phyloP scores from a whole-genome alignment of 192 early-diverging fungal species.

The Podila verticillata region DNA sequence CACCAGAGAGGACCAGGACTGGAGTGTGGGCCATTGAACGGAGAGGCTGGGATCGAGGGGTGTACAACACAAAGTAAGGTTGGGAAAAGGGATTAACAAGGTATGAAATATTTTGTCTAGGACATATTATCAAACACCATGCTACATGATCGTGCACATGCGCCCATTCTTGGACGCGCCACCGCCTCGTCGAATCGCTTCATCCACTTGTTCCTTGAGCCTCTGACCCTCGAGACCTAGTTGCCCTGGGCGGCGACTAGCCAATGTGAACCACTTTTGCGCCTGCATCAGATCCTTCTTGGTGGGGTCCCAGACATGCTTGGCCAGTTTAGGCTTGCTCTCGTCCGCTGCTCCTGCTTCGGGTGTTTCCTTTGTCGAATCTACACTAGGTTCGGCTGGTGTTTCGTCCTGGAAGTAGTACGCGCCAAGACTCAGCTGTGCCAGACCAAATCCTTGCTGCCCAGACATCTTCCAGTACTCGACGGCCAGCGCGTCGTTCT shows the following conservation, averaged over 20 bases:
- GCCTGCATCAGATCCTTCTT: constrained; percentile 48
- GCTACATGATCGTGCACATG: constrained; percentile 34
- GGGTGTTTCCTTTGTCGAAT: not conserved
- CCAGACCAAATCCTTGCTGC: constrained; percentile 57
- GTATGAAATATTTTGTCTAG: too few species aligned
- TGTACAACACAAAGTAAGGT: too few species aligned
- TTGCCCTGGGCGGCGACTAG: constrained; percentile 34
- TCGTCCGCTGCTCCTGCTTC: not conserved
- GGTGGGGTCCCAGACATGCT: constrained; percentile 39
- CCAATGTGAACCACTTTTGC: constrained; percentile 48
- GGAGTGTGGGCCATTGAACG: too few species aligned
- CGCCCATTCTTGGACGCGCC: constrained; percentile 25
- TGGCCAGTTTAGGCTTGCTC: not conserved
- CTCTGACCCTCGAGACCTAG: constrained; percentile 32
- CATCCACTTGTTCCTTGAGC: constrained; percentile 37
- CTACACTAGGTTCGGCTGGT: not conserved
- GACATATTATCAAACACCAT: too few species aligned
- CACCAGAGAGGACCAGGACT: too few species aligned
- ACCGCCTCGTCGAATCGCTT: constrained; percentile 26
- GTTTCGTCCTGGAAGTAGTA: constrained; percentile 46
- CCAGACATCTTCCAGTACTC: constrained; percentile 64
- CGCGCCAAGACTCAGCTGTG: constrained; percentile 57
- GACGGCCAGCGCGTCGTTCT: constrained; percentile 54
- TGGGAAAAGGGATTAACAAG: too few species aligned
- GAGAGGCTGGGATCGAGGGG: too few species aligned